phyloP scores from a whole-genome alignment of 331 rosid species.

The Phaseolus coccineus region DNA sequence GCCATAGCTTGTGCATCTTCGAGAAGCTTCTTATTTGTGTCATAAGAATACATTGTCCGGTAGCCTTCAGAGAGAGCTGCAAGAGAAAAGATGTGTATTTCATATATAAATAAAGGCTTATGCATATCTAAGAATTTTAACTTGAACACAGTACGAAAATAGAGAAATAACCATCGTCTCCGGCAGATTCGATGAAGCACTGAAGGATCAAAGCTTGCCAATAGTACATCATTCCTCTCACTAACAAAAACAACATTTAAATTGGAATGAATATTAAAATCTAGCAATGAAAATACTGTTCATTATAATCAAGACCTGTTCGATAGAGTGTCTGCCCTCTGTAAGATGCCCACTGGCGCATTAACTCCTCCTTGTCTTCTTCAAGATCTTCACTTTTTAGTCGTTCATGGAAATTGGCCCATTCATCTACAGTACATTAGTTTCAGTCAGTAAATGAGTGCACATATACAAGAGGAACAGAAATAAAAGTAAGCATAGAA shows the following conservation, averaged over 20 bases:
- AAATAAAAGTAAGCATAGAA: conserved; percentile 38
- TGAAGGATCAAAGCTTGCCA: conserved; percentile 79
- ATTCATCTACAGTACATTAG: conserved; percentile 73
- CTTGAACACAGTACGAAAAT: conserved; percentile 24
- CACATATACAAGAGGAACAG: conserved; percentile 16
- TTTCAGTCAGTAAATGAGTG: conserved; percentile 27
- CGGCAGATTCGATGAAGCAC: conserved; percentile 67
- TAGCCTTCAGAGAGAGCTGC: conserved; percentile 62
- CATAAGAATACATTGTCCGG: conserved; percentile 41
- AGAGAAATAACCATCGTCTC: conserved; percentile 66
- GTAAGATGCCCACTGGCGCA: conserved; percentile 90
- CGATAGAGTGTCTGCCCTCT: conserved; percentile 97
- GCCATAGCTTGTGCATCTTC: conserved; percentile 79
- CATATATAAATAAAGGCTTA: conserved; percentile 26
- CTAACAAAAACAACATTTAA: conserved; percentile 53
- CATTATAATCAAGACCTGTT: conserved; percentile 72
- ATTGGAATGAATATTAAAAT: conserved; percentile 33
- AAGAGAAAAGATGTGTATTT: conserved; percentile 38
- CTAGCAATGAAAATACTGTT: conserved; percentile 13
- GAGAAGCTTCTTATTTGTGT: conserved; percentile 26
- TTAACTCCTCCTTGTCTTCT: conserved; percentile 52
- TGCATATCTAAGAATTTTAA: conserved; percentile 15
- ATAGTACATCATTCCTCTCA: conserved; percentile 99
- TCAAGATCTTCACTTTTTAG: neutral
- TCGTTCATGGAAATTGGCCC: conserved; percentile 77